Conservation (phyloP, 2,329 filamentous ascomycete species). For the Colletotrichum tropicicola region DNA sequence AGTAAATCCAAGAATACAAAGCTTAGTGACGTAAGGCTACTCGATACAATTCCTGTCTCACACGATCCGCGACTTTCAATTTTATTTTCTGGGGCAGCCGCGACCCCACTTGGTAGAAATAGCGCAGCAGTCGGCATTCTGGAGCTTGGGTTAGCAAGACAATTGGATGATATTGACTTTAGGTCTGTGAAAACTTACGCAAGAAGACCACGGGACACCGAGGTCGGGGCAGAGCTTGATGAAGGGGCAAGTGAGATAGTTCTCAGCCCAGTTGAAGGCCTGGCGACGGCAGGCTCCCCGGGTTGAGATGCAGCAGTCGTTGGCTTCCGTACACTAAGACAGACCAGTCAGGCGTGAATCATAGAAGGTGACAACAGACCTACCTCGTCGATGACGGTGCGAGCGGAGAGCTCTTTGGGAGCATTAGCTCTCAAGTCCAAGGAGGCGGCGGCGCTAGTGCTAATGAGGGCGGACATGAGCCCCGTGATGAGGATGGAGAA, state of each 20-base stretch:
- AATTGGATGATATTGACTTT: not conserved
- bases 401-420: not conserved
- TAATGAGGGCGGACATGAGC: not conserved
- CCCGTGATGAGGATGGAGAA: not conserved
- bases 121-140: not conserved
- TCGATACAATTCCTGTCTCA: not conserved
- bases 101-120: slow-evolving; percentile 8
- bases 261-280: slow-evolving; percentile 5
- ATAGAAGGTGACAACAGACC: not conserved
- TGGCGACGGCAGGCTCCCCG: not conserved
- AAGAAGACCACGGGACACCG: slow-evolving; percentile 6
- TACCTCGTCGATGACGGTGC: slow-evolving; percentile 1
- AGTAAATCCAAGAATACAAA: not conserved
- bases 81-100: not conserved
- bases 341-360: not conserved
- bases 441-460: not conserved
- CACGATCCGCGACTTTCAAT: not conserved
- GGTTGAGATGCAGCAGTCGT: slow-evolving; percentile 4
- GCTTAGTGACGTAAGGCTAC: not conserved
- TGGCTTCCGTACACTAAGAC: not conserved
- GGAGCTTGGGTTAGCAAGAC: not conserved
- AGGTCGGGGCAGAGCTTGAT: slow-evolving; percentile 4
- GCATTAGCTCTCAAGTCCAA: not conserved
- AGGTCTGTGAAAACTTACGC: not conserved
- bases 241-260: not conserved